A percentile compares a stretch with the other conserved stretches of the same genome.
These are phyloP conservation scores for Oropetium thomaeum DNA, from an alignment of 176 grass and related monocot species.

Conservation along the genomic window DNA sequence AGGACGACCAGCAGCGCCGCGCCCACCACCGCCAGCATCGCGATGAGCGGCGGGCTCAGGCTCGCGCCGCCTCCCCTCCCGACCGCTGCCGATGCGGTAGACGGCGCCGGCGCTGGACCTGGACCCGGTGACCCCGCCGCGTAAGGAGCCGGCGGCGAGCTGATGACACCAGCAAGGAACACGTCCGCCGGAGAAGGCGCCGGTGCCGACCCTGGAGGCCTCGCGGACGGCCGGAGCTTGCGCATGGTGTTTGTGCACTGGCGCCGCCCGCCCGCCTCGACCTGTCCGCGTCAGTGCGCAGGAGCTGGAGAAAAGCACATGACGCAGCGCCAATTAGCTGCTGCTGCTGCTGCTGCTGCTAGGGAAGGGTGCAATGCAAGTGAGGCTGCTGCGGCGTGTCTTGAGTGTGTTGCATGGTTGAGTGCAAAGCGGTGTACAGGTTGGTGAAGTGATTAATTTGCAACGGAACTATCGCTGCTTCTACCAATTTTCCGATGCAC, in stretches of 20 bases:
- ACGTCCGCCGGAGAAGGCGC: conserved; percentile 14
- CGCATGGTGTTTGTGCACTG: conserved; percentile 20
- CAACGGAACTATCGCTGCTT: too few species aligned
- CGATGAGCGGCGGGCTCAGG: conserved; percentile 91
- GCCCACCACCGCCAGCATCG: conserved; percentile 89
- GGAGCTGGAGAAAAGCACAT: conserved; percentile 11
- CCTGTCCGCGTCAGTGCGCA: not conserved
- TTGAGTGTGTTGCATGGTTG: too few species aligned
- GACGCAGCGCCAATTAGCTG: not conserved
- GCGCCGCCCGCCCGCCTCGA: not conserved
- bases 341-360: too few species aligned
- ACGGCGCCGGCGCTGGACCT: not conserved
- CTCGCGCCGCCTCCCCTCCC: not conserved
- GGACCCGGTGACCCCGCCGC: conserved; percentile 1
- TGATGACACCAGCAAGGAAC: not conserved
- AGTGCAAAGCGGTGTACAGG: too few species aligned
- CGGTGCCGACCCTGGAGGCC: conserved; percentile 15
- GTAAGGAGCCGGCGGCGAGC: conserved; percentile 37
- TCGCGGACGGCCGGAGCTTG: not conserved
- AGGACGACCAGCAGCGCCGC: conserved; percentile 89
- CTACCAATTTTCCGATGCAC: too few species aligned
- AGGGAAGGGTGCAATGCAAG: too few species aligned
- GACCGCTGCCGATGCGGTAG: not conserved
- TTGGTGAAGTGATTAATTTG: too few species aligned
- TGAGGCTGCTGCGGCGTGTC: too few species aligned